Base-by-base conservation (phyloP, 495 filamentous ascomycete genomes). In the Annulohypoxylon moriforme region DNA sequence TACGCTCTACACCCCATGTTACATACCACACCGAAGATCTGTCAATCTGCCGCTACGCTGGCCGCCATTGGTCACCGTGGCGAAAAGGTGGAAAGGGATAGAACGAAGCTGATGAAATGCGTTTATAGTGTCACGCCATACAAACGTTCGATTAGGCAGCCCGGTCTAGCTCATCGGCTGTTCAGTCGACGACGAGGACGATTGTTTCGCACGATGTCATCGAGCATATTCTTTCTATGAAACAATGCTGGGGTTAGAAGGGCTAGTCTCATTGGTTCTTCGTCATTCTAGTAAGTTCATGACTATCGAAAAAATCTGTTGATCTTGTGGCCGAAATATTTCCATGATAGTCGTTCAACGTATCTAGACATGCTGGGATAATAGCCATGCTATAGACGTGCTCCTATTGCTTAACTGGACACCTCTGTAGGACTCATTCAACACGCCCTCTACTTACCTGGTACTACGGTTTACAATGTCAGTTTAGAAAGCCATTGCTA, bases 1-100 rank as follows among this genome's bases (percentile, higher is more conserved):
- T 18, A n/a, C 66, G 34, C 27, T 65, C 40, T 47, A 11, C 52
- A 52, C 63, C 33, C 33, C 63, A 55, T 52, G 42, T 63, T 55
- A 38, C 50, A 71, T 71, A 60, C 62, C 57, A 40, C 58, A 49
- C 36, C 58, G 68, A 62, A 71, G 68, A 71, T 71, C 68, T 62
- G 68, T 71, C 22, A 62, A 71, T 71, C 68, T 60, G 13, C 46
- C 65, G 57, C 16, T 25, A 14, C 9, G 25, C 33, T 10, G 11
- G 1, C 20, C 27, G 36, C 22, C 18, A 46, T 60, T 68, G 52
- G 65, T 22, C 25, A 6, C 18, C 11, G 20, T 31, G 8, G 38
- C 36, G 14, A 44, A 34, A 14, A 62, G 9, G n/a, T 57, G 22
- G 58, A 57, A 63, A 38, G 14, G 8, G n/a, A 42, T 64, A 64